Conservation (phyloP, 2,329 filamentous ascomycete species). For the Fonsecaea monophora region DNA sequence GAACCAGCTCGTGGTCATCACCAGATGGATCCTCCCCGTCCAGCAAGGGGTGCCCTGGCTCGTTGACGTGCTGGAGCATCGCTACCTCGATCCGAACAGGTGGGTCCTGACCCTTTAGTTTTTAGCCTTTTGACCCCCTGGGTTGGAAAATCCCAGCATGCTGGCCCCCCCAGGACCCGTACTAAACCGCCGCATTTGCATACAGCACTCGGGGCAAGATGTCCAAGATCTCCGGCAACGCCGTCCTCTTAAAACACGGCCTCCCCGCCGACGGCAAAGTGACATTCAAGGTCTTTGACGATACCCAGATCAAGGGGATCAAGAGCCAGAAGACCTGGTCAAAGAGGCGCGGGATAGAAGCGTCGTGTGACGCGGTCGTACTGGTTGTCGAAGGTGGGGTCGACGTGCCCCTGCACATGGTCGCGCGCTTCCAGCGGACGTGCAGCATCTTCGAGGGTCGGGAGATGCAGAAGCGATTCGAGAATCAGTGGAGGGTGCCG, state of each 20-base stretch:
- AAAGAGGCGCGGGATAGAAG: conserved; percentile 11
- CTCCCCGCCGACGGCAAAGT: neutral
- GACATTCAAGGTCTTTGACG: conserved; percentile 5
- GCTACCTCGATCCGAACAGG: conserved; percentile 5
- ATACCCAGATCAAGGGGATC: neutral
- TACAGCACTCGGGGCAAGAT: conserved; percentile 11
- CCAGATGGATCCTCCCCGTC: conserved; percentile 8
- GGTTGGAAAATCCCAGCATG: no score
- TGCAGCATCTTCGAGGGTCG: conserved; percentile 3
- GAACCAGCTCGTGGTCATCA: conserved; percentile 9
- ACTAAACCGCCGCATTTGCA: neutral
- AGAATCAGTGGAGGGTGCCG: neutral
- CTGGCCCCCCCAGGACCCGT: neutral
- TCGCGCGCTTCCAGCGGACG: conserved; percentile 7
- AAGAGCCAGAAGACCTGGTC: conserved; percentile 16
- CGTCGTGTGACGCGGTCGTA: conserved; percentile 6
- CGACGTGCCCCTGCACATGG: conserved; percentile 9
- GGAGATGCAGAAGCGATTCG: conserved; percentile 13
- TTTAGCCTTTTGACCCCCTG: no score
- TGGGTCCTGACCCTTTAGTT: neutral
- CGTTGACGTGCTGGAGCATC: conserved; percentile 9
- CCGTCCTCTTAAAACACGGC: conserved; percentile 6
- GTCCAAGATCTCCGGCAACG: conserved; percentile 11
- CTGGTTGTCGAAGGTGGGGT: neutral
- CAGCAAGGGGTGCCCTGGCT: conserved; percentile 5